These are phyloP conservation scores for Silene uniflora DNA, from an alignment of 148 eudicot genomes.

Conservation along the genomic window DNA sequence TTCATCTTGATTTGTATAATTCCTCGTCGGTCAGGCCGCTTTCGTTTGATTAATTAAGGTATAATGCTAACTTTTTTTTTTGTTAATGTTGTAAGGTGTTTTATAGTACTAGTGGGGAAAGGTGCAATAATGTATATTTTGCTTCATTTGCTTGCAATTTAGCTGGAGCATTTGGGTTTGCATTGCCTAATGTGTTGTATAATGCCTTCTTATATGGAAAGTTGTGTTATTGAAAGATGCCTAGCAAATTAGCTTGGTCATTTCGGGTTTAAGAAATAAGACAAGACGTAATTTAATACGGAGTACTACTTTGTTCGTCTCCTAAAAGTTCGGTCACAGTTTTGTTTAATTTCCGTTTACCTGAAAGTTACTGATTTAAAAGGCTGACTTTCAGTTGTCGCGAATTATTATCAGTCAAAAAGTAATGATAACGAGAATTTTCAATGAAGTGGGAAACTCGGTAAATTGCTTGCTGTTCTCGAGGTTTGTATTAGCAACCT, in stretches of 20 bases:
- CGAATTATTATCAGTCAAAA: too few relatives aligned
- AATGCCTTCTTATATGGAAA: background rate
- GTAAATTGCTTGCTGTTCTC: too few relatives aligned
- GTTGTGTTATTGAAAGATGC: background rate
- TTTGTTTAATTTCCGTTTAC: too few relatives aligned
- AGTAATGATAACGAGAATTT: too few relatives aligned
- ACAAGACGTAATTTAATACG: too few relatives aligned
- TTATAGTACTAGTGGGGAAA: background rate
- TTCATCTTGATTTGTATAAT: conserved; percentile 44
- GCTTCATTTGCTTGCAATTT: background rate
- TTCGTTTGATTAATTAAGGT: conserved; percentile 7
- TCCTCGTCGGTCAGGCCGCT: conserved; percentile 35
- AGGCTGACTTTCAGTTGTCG: too few relatives aligned
- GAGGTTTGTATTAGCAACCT: too few relatives aligned
- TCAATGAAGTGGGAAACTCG: too few relatives aligned
- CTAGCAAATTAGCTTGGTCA: background rate
- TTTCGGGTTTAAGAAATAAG: background rate
- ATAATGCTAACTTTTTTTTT: background rate
- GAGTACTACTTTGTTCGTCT: too few relatives aligned
- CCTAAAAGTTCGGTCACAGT: too few relatives aligned
- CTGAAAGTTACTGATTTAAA: too few relatives aligned
- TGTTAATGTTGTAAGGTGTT: background rate
- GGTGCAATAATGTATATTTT: background rate
- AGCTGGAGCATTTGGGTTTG: background rate
- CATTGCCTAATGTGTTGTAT: background rate